Percentiles rank a stretch among this genome's conserved stretches.
Conservation (phyloP, 1,139 yeast species). For the Tardiomyces digboiensis region DNA sequence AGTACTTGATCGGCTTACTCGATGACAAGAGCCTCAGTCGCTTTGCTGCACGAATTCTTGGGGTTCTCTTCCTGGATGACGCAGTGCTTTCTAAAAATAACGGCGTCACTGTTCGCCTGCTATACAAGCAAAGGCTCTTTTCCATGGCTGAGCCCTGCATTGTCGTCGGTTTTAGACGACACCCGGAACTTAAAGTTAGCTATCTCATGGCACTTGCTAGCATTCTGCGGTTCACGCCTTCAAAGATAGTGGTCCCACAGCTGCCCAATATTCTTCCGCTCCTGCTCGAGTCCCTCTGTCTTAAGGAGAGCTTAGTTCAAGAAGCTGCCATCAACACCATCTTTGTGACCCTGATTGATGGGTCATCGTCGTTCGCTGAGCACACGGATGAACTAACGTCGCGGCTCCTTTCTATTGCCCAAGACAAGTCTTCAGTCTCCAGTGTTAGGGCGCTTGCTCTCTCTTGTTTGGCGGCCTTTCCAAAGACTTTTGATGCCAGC, state of each 20-base stretch:
- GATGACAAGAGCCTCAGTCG: slow-evolving; percentile 25
- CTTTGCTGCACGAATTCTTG: slow-evolving; percentile 45
- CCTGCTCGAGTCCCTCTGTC: slow-evolving; percentile 52
- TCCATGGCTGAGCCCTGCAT: slow-evolving; percentile 31
- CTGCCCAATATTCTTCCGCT: slow-evolving; percentile 59
- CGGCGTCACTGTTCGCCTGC: slow-evolving; percentile 48
- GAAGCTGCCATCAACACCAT: slow-evolving; percentile 44
- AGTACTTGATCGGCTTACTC: slow-evolving; percentile 30
- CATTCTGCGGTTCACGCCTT: slow-evolving; percentile 55
- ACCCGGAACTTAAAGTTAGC: slow-evolving; percentile 30
- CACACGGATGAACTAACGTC: slow-evolving; percentile 53
- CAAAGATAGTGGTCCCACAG: slow-evolving; percentile 51
- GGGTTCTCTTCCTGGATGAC: slow-evolving; percentile 56
- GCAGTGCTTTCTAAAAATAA: slow-evolving; percentile 47
- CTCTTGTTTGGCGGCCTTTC: slow-evolving; percentile 42
- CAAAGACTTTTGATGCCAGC: slow-evolving; percentile 32
- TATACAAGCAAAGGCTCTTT: slow-evolving; percentile 76
- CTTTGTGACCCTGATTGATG: slow-evolving; percentile 42
- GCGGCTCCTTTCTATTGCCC: slow-evolving; percentile 32
- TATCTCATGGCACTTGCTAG: slow-evolving; percentile 59
- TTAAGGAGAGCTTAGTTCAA: slow-evolving; percentile 41
- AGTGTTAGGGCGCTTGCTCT: slow-evolving; percentile 51
- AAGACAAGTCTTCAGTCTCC: slow-evolving; percentile 19
- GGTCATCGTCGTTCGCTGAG: slow-evolving; percentile 39
- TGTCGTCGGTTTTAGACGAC: slow-evolving; percentile 18